Evolutionary conservation across 495 filamentous ascomycete species (phyloP).

Genomic region (Hypoxylon crocopeplum): DNA sequence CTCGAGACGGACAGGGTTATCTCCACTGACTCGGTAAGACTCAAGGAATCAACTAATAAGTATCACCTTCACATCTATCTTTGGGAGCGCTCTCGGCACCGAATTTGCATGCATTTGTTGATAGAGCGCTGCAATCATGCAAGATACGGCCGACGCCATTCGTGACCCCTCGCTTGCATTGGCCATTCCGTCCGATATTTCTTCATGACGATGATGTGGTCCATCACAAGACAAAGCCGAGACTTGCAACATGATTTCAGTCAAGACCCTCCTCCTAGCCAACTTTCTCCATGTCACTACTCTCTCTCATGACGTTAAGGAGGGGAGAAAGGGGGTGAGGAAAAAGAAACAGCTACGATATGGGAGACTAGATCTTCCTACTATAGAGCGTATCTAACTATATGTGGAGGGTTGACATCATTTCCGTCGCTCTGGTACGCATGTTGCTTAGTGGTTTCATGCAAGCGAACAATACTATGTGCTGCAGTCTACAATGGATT

Average conservation of each 20-base stretch:
- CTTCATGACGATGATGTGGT: not conserved
- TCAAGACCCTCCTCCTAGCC: too few species aligned
- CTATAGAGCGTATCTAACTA: conserved; percentile 7
- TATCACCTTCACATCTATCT: not conserved
- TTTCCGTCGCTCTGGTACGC: conserved; percentile 20
- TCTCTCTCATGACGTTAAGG: too few species aligned
- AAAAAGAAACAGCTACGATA: not conserved
- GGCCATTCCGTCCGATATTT: conserved; percentile 20
- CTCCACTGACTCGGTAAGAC: too few species aligned
- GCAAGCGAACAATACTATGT: conserved; percentile 10
- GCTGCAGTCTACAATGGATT: not conserved
- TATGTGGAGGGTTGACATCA: conserved; percentile 34
- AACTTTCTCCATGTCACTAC: too few species aligned
- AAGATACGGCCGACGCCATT: too few species aligned
- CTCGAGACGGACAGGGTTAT: too few species aligned
- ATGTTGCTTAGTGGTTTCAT: conserved; percentile 30
- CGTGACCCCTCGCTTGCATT: conserved; percentile 19
- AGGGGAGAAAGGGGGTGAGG: too few species aligned
- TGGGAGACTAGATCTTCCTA: not conserved
- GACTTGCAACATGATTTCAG: conserved; percentile 3
- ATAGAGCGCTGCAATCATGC: conserved; percentile 19
- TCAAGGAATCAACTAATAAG: too few species aligned
- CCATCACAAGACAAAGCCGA: conserved; percentile 3
- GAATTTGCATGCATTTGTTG: not conserved
- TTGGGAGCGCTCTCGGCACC: conserved; percentile 4